Conservation (phyloP, 495 filamentous ascomycete species). For the Mytilinidion resinicola region DNA sequence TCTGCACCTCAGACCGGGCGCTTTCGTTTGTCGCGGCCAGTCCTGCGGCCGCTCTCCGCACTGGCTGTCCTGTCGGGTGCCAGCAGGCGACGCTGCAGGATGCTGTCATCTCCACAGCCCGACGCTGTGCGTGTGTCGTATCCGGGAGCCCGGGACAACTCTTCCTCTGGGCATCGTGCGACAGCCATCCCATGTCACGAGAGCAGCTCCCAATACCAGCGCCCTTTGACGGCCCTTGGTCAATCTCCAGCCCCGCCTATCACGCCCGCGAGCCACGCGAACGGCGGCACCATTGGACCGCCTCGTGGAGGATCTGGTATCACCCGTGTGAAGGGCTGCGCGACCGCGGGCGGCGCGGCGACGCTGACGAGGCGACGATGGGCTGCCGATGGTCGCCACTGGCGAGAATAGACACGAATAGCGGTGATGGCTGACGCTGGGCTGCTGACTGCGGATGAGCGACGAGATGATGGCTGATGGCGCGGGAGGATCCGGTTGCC, state of each 20-base stretch:
- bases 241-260: background rate
- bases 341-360: no score
- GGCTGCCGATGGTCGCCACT: no score
- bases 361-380: no score
- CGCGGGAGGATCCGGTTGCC: no score
- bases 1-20: background rate
- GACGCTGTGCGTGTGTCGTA: constrained; percentile 5
- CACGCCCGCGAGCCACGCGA: background rate
- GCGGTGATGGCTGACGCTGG: no score
- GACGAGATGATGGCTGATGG: no score
- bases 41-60: background rate
- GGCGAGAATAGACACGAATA: no score
- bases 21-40: background rate
- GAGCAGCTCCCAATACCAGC: constrained; percentile 5
- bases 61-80: background rate
- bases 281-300: no score
- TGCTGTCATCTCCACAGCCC: constrained; percentile 23
- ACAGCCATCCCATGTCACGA: background rate
- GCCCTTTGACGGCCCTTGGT: constrained; percentile 5
- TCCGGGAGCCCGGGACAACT: constrained; percentile 21
- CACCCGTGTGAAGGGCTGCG: no score
- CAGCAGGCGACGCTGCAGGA: constrained; percentile 15
- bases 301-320: no score
- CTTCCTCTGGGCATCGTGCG: constrained; percentile 17
- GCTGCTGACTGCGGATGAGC: no score